Evolutionary conservation across 2,329 filamentous ascomycete genomes (phyloP).

Genomic region (Chrysoporthe puriensis): DNA sequence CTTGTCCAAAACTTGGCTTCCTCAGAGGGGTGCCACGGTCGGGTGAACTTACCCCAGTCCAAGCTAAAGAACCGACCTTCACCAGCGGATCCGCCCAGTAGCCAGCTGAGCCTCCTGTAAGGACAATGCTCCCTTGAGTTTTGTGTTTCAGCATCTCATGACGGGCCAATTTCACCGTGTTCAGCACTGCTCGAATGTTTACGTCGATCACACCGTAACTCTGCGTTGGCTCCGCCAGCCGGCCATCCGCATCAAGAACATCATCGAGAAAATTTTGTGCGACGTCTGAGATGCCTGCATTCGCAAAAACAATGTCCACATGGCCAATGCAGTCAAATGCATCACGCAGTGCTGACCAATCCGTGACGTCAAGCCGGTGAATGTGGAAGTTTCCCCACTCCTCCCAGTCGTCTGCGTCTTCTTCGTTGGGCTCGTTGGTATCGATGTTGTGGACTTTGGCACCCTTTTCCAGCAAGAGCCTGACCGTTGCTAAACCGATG

Average conservation of each 20-base stretch:
- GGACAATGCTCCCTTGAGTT: constrained; percentile 5
- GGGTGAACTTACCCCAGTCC: neutral
- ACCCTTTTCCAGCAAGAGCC: constrained; percentile 4
- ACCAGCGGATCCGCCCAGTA: constrained; percentile 15
- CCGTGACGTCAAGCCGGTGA: constrained; percentile 2
- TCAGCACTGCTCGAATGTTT: constrained; percentile 6
- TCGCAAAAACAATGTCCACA: constrained; percentile 10
- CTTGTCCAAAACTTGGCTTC: neutral
- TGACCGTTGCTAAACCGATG: constrained; percentile 10
- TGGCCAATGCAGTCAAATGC: constrained; percentile 4
- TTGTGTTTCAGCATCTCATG: constrained; percentile 10
- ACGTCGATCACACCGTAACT: constrained; percentile 10
- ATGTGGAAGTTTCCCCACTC: constrained; percentile 10
- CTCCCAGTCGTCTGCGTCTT: constrained; percentile 14
- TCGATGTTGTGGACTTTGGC: constrained; percentile 10
- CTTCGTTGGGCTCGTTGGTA: constrained; percentile 5
- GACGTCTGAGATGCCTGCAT: constrained; percentile 14
- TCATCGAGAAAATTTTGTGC: constrained; percentile 10
- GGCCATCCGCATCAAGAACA: neutral
- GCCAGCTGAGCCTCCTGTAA: constrained; percentile 11
- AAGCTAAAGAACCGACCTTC: constrained; percentile 3
- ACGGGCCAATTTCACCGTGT: constrained; percentile 14
- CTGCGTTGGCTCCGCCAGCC: neutral
- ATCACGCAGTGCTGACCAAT: constrained; percentile 7
- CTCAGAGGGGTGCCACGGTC: no score